These are phyloP conservation scores for Halophytophthora batemanensis DNA, from an alignment of 352 stramenopile species.

Conservation along the genomic window DNA sequence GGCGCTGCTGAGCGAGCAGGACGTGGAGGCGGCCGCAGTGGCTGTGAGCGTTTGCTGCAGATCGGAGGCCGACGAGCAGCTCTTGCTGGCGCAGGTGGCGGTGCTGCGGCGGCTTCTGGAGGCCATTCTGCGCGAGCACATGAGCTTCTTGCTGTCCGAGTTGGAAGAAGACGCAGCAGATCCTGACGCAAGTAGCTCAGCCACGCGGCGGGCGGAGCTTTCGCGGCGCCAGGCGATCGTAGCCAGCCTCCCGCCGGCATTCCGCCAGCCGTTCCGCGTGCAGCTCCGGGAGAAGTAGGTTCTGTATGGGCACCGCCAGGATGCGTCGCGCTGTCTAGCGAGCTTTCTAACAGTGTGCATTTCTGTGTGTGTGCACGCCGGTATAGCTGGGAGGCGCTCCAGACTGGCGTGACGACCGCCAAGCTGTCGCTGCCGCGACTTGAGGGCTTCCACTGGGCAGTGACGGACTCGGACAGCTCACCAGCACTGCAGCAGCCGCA, in stretches of 20 bases:
- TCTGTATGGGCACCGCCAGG: too few relatives aligned
- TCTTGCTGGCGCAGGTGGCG: constrained; percentile 31
- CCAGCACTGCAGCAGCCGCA: too few relatives aligned
- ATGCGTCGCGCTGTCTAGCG: not conserved
- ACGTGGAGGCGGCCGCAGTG: constrained; percentile 5
- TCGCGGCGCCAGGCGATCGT: constrained; percentile 30
- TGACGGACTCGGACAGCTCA: not conserved
- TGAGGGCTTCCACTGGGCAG: constrained; percentile 36
- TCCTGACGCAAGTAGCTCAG: not conserved
- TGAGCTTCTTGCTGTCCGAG: constrained; percentile 50
- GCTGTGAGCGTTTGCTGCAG: constrained; percentile 2
- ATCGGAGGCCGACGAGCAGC: constrained; percentile 30
- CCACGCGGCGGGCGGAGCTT: constrained; percentile 28
- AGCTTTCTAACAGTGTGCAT: not conserved
- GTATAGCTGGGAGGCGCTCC: constrained; percentile 28
- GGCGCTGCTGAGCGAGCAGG: constrained; percentile 22
- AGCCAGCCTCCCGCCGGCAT: constrained; percentile 39
- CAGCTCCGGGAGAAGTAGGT: constrained; percentile 32
- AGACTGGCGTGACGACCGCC: not conserved
- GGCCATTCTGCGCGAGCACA: constrained; percentile 38
- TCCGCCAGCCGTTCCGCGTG: constrained; percentile 38
- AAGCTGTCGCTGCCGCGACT: constrained; percentile 36
- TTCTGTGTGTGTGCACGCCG: not conserved
- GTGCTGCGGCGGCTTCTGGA: constrained; percentile 47
- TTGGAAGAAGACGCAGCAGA: not conserved